A percentile compares a stretch with the other conserved stretches of the same genome.
Conservation (phyloP, 306 rosid genomes). For the Lablab purpureus region DNA sequence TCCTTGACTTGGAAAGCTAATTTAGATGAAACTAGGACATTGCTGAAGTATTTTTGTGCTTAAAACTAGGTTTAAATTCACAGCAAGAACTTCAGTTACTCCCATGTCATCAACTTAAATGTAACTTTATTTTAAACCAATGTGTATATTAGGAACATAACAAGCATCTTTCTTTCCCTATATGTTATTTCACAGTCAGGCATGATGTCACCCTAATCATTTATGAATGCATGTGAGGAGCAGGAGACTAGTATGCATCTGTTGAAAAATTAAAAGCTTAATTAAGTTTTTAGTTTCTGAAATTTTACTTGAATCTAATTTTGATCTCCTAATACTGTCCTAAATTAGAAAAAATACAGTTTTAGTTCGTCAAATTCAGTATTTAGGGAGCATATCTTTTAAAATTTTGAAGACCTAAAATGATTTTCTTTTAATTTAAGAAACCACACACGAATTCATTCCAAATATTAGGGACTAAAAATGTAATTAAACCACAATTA, state of each 20-base stretch:
- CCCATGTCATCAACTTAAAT: not conserved
- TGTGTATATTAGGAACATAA: constrained; percentile 5
- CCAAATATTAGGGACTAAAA: not conserved
- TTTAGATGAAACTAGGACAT: not conserved
- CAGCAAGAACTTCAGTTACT: not conserved
- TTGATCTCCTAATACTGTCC: too few relatives aligned
- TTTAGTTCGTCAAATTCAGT: too few relatives aligned
- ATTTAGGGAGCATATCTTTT: too few relatives aligned
- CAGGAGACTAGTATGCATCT: not conserved
- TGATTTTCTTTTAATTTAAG: too few relatives aligned
- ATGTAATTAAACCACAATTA: not conserved
- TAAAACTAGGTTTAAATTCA: not conserved
- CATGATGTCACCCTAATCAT: not conserved
- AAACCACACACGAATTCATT: too few relatives aligned
- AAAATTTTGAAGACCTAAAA: too few relatives aligned
- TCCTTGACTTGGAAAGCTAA: not conserved
- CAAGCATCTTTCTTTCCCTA: not conserved
- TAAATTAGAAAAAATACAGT: too few relatives aligned
- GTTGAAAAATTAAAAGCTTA: too few relatives aligned
- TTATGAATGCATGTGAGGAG: not conserved
- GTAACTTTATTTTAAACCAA: not conserved
- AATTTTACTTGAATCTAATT: too few relatives aligned
- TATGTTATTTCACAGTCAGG: not conserved
- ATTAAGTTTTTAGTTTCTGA: too few relatives aligned
- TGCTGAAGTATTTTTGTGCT: not conserved